phyloP scores from a whole-genome alignment of 148 eudicot species.

The Salicornia ramosissima region DNA sequence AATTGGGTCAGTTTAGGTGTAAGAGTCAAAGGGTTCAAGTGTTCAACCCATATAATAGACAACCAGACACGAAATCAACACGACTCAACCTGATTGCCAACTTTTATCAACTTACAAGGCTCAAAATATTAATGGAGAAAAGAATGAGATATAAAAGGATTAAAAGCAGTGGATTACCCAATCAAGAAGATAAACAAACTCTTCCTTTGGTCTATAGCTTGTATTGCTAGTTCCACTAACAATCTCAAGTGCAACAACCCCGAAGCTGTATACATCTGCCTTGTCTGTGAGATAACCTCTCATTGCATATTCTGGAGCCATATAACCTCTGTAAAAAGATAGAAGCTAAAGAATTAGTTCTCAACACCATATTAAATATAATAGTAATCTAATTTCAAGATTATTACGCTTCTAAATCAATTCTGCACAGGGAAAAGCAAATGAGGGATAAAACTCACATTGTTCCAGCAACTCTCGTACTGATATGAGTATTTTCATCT shows the following conservation, averaged over 20 bases:
- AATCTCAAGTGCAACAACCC: slow-evolving; percentile 69
- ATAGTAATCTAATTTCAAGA: no score
- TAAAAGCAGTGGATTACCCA: slow-evolving; percentile 72
- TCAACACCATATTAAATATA: no score
- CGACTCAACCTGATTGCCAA: no score
- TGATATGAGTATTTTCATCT: slow-evolving; percentile 72
- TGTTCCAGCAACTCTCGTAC: slow-evolving; percentile 76
- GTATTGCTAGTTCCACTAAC: slow-evolving; percentile 88
- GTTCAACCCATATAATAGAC: no score
- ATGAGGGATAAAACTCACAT: slow-evolving; percentile 43
- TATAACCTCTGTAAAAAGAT: slow-evolving; percentile 57
- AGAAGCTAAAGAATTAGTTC: not conserved
- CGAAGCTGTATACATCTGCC: slow-evolving; percentile 90
- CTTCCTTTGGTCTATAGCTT: slow-evolving; percentile 73
- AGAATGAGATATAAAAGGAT: not conserved
- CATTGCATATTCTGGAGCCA: slow-evolving; percentile 92
- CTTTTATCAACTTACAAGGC: no score
- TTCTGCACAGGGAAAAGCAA: not conserved
- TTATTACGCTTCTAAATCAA: not conserved
- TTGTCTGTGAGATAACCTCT: slow-evolving; percentile 77
- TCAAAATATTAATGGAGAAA: not conserved
- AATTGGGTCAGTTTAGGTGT: no score
- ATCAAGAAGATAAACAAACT: slow-evolving; percentile 85
- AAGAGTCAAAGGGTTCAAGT: no score
- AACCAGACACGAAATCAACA: no score